Evolutionary conservation across 1,139 yeast species (phyloP).

Genomic region (Hansenula anomala): DNA sequence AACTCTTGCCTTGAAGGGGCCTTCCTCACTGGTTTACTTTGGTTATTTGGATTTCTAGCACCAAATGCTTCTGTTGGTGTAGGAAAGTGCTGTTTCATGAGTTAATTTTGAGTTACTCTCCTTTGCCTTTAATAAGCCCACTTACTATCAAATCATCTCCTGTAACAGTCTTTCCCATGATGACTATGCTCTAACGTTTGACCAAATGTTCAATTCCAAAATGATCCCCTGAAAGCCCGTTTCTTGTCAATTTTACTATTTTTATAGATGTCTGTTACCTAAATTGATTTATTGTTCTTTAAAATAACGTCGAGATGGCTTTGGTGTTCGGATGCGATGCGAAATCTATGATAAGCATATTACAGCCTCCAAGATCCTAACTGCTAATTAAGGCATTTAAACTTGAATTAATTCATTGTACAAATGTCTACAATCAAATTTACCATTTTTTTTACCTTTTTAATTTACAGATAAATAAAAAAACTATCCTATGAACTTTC

Average conservation of each 20-base stretch:
- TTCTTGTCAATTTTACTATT: too few relatives aligned
- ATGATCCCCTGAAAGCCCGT: too few relatives aligned
- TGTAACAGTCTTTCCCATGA: background rate
- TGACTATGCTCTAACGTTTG: too few relatives aligned
- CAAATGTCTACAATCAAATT: too few relatives aligned
- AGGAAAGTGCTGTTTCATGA: slow-evolving; percentile 20
- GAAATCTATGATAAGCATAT: background rate
- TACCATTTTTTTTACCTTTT: slow-evolving; percentile 2
- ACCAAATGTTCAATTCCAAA: too few relatives aligned
- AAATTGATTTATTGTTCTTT: too few relatives aligned
- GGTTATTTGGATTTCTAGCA: slow-evolving; percentile 5
- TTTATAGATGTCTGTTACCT: too few relatives aligned
- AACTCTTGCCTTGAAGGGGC: background rate
- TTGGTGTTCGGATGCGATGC: background rate
- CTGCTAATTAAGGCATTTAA: too few relatives aligned
- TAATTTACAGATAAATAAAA: slow-evolving; percentile 6
- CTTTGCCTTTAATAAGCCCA: too few relatives aligned
- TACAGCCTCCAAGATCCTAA: too few relatives aligned
- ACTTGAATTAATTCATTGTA: too few relatives aligned
- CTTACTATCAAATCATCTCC: slow-evolving; percentile 2
- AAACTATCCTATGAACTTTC: slow-evolving; percentile 2
- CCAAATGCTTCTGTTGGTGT: slow-evolving; percentile 28
- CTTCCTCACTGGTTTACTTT: slow-evolving; percentile 2
- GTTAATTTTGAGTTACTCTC: background rate
- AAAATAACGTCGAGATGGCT: background rate